Base-by-base conservation (phyloP, 2,329 filamentous ascomycete genomes). In the Herpomyces periplanetae region DNA sequence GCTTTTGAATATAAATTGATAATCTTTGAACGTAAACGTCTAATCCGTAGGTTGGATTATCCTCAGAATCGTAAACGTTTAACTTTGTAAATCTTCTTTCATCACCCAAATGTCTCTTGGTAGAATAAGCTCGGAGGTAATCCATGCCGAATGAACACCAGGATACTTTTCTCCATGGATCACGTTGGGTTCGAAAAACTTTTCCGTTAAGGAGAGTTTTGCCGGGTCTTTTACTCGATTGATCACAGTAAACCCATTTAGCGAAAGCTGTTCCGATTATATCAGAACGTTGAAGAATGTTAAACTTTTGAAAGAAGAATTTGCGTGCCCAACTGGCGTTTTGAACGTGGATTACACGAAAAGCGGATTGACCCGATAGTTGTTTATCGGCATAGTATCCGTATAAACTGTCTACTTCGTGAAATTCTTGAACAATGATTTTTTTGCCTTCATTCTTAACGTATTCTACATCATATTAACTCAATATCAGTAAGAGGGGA, bases 161-260 rank as follows among this genome's bases (percentile, higher is more conserved):
- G 15, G 36, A 41, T 10, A 49, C 38, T 13, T 42, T 43, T 19
- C 45, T 32, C 45, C 45, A 45, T 17, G 45, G 44, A 31, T 49
- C 44, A 22, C 40, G 37, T 27, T 44, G 39, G 9, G 40, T 36
- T 17, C 41, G 40, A 32, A 46, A 51, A 5, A 45, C 42, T 24
- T 44, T 44, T 6, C 45, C 47, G 22, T 37, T 44, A 5, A 47
- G 33, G n/a, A 49, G 41, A 0, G 45, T 44, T 23, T 44, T 49
- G 9, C 43, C 43, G n/a, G 43, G 43, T 3, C 45, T 31, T 10
- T 38, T 31, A 21, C 44, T 38, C 2, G 46, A 44, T 11, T 35
- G 36, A 23, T 43, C 43, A 19, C 43, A 45, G 14, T 36, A 31
- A 3, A 45, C 38, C 42, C 45, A 51, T 15, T 39, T 36, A 3